Base-by-base conservation (phyloP, 2,329 filamentous ascomycete genomes). In the Alternaria sp. region DNA sequence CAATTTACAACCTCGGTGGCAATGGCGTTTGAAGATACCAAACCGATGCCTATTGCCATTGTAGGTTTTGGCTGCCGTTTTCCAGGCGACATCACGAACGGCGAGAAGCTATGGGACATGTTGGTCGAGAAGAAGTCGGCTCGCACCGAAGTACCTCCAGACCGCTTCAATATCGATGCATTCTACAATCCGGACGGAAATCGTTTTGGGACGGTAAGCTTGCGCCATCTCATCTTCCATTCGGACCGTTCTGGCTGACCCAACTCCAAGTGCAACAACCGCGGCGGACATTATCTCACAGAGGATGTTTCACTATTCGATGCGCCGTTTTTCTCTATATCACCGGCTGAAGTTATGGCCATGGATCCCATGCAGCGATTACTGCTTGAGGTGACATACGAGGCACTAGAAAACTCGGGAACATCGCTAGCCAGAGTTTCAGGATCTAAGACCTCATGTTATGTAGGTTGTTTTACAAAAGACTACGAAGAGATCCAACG, bases 1-100 rank as follows among this genome's bases (percentile, higher is more conserved):
- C 14, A n/a, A 2, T 17, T 29, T 26, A 40, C 6, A 7, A 39
- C 4, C 9, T 29, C 26, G 4, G 11, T 36, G 10, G 51, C 24
- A 3, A 63, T 63, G 61, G 29, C 54, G 17, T 50, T 8, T 28
- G 24, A 45, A 42, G 34, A 58, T 23, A 37, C 39, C 17, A 56
- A 51, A 36, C 56, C 68, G 2, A 63, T 60, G 51, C 77, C 77
- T 11, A 59, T 63, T 29, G 61, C 61, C 17, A 56, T 44, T 63
- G 49, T 79, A 48, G 77, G 77, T 44, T 72, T 76, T 45, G 67
- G 68, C 8, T 68, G 60, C 39, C 61, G 62, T 0, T 65, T 68
- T 14, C 67, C 67, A 10, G 62, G 64, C 9, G 60, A 62, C 31
- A 55, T 58, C 10, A 61, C 56, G 3, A 60, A 42, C 23, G 56